phyloP scores from a whole-genome alignment of 768 basidiomycete genomes.

The Mycena rosella region DNA sequence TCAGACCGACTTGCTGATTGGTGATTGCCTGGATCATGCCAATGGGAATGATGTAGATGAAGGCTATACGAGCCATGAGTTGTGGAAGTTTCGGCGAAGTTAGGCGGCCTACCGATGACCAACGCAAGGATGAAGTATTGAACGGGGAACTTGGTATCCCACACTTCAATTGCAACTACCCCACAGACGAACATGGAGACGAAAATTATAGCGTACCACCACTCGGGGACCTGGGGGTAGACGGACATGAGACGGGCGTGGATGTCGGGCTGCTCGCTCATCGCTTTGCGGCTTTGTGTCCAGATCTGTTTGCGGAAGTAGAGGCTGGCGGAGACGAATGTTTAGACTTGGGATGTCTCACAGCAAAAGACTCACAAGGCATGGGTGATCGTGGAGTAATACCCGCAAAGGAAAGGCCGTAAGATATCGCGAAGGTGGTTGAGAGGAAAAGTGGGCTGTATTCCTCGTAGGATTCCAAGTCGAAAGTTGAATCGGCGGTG shows the following conservation, averaged over 20 bases:
- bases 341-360: background rate
- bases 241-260: conserved; percentile 58
- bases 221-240: conserved; percentile 61
- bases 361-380: conserved; percentile 48
- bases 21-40: conserved; percentile 67
- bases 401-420: conserved; percentile 56
- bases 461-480: conserved; percentile 46
- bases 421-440: conserved; percentile 39
- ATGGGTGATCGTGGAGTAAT: conserved; percentile 60
- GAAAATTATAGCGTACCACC: conserved; percentile 57
- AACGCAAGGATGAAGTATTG: conserved; percentile 54
- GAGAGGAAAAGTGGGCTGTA: conserved; percentile 47
- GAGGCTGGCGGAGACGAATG: conserved; percentile 43
- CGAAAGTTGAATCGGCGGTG: conserved; percentile 44
- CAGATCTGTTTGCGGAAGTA: conserved; percentile 60
- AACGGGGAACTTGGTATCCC: conserved; percentile 67
- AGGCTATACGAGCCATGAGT: conserved; percentile 33
- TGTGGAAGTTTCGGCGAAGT: background rate
- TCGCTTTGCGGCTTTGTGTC: conserved; percentile 49
- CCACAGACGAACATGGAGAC: conserved; percentile 55
- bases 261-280: conserved; percentile 56
- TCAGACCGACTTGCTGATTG: conserved; percentile 66
- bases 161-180: conserved; percentile 57
- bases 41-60: conserved; percentile 66
- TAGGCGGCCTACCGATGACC: conserved; percentile 46